Evolutionary conservation across 768 basidiomycete genomes (phyloP), one percentile per base, ranked within the genome.

Genomic region (Rhodotorula babjevae): DNA sequence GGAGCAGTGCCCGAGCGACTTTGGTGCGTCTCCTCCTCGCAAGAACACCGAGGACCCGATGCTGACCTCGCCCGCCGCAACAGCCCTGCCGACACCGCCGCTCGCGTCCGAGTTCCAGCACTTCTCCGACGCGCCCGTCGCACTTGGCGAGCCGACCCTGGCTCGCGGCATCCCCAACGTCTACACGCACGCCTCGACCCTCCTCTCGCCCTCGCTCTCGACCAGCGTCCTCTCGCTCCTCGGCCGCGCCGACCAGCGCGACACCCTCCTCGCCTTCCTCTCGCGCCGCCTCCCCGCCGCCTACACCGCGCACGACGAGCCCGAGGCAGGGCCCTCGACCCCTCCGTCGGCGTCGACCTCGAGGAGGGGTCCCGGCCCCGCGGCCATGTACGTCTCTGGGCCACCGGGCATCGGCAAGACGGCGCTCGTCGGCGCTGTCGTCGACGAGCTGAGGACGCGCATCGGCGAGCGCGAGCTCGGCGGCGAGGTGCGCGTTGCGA

Each of bases 321-420:
- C 46, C 31, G 15, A n/a, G n/a, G n/a, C n/a, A n/a, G n/a, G 46
- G 33, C 15, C 18, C 11, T 33, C 67, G 61, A 31, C 65, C 27
- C 8, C n/a, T n/a, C n/a, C 36, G 36, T 4, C 36, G 36, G 36
- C 36, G 36, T 4, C 36, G 36, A 36, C 36, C 5, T 36, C 25
- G 2, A 56, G 52, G 11, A 15, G 29, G n/a, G 47, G 67, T 7
- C 60, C 66, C 14, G 69, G 61, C 2, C 65, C 65, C 0, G 72
- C 72, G 16, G 57, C 75, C 7, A 84, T 95, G 69, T 97, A 94
- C 80, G 88, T 97, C 64, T 94, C 93, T 16, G 95, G 95, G 16
- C 87, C 92, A 3, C 93, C 93, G 8, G 95, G 94, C 2, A 92
- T 92, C 6, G 92, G 92, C 29, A 94, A 95, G 83, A 94, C 91